These are phyloP conservation scores for Moesziomyces parantarcticus DNA, from an alignment of 1,284 basidiomycete species.

Conservation along the genomic window DNA sequence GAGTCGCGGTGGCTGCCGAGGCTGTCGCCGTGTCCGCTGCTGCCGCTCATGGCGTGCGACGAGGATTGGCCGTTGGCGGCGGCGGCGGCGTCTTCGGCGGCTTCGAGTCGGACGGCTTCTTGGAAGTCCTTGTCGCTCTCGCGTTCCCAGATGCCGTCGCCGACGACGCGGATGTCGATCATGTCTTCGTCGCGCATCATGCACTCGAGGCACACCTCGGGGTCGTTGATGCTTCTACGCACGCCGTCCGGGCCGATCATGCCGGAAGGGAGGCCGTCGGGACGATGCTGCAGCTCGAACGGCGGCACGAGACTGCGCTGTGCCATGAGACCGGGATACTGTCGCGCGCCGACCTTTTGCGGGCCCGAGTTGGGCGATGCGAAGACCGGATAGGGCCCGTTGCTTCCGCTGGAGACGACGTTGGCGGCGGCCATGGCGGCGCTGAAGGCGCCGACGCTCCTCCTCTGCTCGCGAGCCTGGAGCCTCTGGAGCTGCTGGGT, in stretches of 20 bases:
- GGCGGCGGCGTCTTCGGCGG: constrained; percentile 47
- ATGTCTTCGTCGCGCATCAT: constrained; percentile 99
- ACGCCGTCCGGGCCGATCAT: constrained; percentile 61
- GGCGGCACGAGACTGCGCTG: constrained; percentile 64
- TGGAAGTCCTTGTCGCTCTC: constrained; percentile 85
- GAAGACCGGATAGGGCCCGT: constrained; percentile 63
- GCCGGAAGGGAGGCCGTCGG: constrained; percentile 60
- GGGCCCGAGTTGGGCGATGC: constrained; percentile 30
- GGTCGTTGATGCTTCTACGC: constrained; percentile 60
- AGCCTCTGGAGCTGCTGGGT: constrained; percentile 61
- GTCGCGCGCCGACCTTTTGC: constrained; percentile 43
- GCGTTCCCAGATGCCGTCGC: constrained; percentile 88
- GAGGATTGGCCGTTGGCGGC: too few relatives aligned
- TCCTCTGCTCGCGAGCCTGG: constrained; percentile 56
- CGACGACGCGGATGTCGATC: constrained; percentile 90
- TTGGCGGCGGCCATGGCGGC: constrained; percentile 55
- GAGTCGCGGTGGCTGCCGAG: constrained; percentile 37
- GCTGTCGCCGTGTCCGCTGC: constrained; percentile 32
- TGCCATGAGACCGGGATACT: constrained; percentile 62
- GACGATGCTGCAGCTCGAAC: constrained; percentile 66
- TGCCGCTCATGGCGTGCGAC: constrained; percentile 4
- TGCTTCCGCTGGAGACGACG: constrained; percentile 53
- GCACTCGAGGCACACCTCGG: constrained; percentile 94
- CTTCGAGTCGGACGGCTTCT: constrained; percentile 80
- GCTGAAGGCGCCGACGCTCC: constrained; percentile 58